These are phyloP conservation scores for Flaveria brownii DNA, from an alignment of 129 eudicot species.

Conservation along the genomic window DNA sequence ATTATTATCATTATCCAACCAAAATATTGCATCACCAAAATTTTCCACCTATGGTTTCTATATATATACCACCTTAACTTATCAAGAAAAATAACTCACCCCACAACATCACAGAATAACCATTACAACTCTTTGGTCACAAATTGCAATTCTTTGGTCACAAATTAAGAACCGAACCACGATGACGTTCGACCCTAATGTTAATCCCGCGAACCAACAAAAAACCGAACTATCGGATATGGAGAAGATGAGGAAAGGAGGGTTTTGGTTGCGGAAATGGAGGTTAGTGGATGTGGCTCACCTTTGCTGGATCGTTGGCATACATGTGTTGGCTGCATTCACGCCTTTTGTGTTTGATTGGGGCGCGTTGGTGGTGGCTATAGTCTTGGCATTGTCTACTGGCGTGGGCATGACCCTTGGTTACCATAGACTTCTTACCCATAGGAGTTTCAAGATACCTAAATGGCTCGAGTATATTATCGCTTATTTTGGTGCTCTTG, in stretches of 20 bases:
- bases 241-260: constrained; percentile 11
- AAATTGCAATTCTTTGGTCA: background rate
- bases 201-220: background rate
- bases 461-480: background rate
- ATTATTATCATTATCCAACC: no score
- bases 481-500: background rate
- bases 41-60: background rate
- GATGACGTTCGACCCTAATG: background rate
- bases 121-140: background rate
- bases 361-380: constrained; percentile 1
- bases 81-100: background rate
- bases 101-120: background rate
- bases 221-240: background rate
- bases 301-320: constrained; percentile 2
- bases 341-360: constrained; percentile 8
- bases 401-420: constrained; percentile 2
- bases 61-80: background rate
- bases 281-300: background rate
- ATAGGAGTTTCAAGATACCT: constrained; percentile 1
- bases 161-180: background rate
- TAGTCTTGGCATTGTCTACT: background rate
- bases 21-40: no score
- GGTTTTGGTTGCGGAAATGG: constrained; percentile 18
- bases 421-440: constrained; percentile 8
- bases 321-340: constrained; percentile 5